These are phyloP conservation scores for Trichoderma guizhouense DNA, from an alignment of 2,329 filamentous ascomycete species.

Conservation along the genomic window DNA sequence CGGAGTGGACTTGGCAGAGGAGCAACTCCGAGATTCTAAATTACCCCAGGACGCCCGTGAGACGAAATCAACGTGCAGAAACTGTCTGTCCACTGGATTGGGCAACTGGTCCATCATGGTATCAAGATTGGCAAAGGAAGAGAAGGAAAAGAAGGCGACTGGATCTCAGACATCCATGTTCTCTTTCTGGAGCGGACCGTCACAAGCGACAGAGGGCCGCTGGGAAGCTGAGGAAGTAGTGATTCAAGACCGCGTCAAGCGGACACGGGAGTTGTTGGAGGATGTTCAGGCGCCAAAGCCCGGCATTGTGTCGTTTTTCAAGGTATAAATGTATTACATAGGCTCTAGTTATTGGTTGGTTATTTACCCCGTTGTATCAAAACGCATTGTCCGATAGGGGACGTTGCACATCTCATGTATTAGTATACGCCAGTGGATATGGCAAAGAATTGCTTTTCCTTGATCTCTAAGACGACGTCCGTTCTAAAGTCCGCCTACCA, in stretches of 20 bases:
- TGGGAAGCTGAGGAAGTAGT: conserved; percentile 56
- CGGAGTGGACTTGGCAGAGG: conserved; percentile 76
- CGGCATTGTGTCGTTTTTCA: conserved; percentile 38
- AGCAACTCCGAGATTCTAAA: conserved; percentile 52
- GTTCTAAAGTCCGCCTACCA: not conserved
- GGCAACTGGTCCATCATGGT: conserved; percentile 85
- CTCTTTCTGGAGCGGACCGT: conserved; percentile 36
- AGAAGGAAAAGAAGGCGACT: conserved; percentile 38
- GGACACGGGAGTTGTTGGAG: conserved; percentile 52
- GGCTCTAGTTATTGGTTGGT: not conserved
- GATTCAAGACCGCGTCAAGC: conserved; percentile 48
- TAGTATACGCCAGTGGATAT: not conserved
- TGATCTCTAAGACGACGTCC: not conserved
- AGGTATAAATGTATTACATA: conserved; percentile 33
- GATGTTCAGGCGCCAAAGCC: conserved; percentile 39
- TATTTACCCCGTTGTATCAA: not conserved
- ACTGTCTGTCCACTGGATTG: conserved; percentile 74
- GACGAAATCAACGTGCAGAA: conserved; percentile 58
- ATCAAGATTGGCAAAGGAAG: conserved; percentile 54
- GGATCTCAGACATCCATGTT: conserved; percentile 35
- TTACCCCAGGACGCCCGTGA: conserved; percentile 26
- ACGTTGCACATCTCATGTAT: not conserved
- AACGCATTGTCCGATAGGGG: not conserved
- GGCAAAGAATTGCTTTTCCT: not conserved
- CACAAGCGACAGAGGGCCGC: conserved; percentile 39